Evolutionary conservation across 345 rosid species (phyloP).

Genomic region (Cardamine chenopodiifolia): DNA sequence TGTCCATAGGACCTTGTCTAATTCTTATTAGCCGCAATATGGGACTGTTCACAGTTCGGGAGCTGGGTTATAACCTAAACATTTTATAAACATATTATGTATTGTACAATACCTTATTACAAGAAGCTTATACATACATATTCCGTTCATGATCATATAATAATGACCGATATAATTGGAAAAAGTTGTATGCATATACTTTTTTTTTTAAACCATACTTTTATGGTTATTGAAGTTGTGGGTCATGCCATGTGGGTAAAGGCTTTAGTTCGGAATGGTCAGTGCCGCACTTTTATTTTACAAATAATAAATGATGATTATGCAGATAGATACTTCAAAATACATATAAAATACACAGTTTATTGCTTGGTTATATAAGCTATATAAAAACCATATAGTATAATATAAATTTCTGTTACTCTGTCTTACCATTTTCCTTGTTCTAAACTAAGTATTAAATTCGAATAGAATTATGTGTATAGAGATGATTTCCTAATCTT

Average conservation of each 20-base stretch:
- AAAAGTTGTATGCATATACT: neutral
- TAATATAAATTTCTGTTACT: neutral
- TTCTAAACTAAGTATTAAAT: neutral
- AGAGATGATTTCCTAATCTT: neutral
- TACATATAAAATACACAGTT: neutral
- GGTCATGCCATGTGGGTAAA: conserved; percentile 33
- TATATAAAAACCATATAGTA: neutral
- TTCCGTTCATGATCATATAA: neutral
- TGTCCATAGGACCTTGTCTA: neutral
- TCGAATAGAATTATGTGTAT: neutral
- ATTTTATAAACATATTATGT: conserved; percentile 6
- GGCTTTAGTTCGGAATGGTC: conserved; percentile 19
- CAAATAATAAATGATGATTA: neutral
- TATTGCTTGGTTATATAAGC: neutral
- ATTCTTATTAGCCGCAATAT: conserved; percentile 3
- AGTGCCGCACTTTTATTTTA: neutral
- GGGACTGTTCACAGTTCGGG: conserved; percentile 2
- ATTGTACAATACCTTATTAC: neutral
- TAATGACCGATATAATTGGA: conserved; percentile 2
- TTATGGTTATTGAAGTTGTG: conserved; percentile 33
- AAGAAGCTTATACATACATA: neutral
- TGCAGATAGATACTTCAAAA: neutral
- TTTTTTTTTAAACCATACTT: too few species aligned
- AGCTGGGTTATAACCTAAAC: neutral
- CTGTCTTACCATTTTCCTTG: conserved; percentile 8